Percentiles rank a stretch among this genome's conserved stretches.
Conservation (phyloP, 202 grass and related monocot genomes). For the Zizania palustris region DNA sequence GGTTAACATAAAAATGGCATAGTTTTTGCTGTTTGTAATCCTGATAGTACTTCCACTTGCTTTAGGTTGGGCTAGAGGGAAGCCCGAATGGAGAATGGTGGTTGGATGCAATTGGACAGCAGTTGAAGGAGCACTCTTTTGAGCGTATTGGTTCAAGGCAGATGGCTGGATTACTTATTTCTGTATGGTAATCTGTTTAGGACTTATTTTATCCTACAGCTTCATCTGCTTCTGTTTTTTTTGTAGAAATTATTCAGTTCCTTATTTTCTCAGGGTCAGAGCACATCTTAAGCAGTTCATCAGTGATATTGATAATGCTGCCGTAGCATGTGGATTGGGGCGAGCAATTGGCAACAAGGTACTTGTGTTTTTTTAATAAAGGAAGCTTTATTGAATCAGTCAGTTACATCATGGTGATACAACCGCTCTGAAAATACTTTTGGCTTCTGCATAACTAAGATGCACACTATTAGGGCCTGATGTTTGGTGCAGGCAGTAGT, state of each 20-base stretch:
- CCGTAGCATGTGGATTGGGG: constrained; percentile 88
- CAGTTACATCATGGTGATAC: too few relatives aligned
- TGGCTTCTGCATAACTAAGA: too few relatives aligned
- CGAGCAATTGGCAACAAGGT: constrained; percentile 95
- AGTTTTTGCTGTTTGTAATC: constrained; percentile 42
- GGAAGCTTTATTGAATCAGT: too few relatives aligned
- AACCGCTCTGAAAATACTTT: too few relatives aligned
- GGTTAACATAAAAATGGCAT: neutral
- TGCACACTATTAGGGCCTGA: too few relatives aligned
- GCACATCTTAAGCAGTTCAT: constrained; percentile 74
- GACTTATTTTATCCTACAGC: neutral
- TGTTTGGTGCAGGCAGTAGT: too few relatives aligned
- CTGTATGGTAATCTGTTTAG: constrained; percentile 72
- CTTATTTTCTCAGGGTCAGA: constrained; percentile 67
- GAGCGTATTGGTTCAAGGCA: constrained; percentile 85
- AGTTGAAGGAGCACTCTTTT: constrained; percentile 66
- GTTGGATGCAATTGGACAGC: constrained; percentile 76
- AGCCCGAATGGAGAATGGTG: constrained; percentile 96
- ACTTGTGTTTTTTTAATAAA: too few relatives aligned
- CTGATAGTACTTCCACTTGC: constrained; percentile 15
- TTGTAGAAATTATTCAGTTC: constrained; percentile 38
- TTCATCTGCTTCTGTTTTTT: constrained; percentile 31
- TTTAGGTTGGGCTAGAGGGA: constrained; percentile 92
- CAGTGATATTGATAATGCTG: constrained; percentile 82
- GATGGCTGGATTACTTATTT: constrained; percentile 89